Evolutionary conservation across 2,329 filamentous ascomycete species (phyloP), one percentile per base, ranked within the genome.

Genomic region (Fusarium palustre): DNA sequence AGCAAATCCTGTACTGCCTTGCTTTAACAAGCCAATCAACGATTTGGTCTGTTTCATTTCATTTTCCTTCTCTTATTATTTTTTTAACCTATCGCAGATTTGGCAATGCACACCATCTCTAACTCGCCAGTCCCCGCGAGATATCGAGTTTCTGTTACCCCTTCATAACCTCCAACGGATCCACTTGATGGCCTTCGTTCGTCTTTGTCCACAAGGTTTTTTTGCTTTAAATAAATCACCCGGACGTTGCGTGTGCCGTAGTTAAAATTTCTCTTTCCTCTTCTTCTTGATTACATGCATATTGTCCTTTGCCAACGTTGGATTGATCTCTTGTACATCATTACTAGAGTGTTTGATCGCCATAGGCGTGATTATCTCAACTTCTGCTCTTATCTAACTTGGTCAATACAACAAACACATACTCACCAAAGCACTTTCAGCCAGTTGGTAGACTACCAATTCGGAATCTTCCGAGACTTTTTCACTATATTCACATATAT

Each of bases 71-170:
- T 49, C 36, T 57, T 28, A 53, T 57, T 28, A 52, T 53, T 39
- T 50, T 50, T 47, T 59, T 57, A 59, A 53, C 33, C 66, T 64
- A 67, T 59, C 59, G 59, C 68, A 43, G 36, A 52, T 39, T 52
- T 52, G 48, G 48, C 48, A 52, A 52, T 52, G 36, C 61, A 49
- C 70, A 63, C 64, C 63, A 55, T 46, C 60, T 46, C 60, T 68
- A 58, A 74, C 72, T 75, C 73, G 73, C 55, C 71, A 73, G 68
- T 64, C 59, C 59, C 71, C 45, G 64, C 60, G 63, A 68, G 56
- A 73, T 61, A 49, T 72, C 64, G 64, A 75, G 72, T 75, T 76
- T 75, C 74, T 76, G 73, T 76, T 76, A 76, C 74, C 74, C 74
- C 71, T 72, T 71, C 71, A 66, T 69, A 72, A 73, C 71, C 62